Evolutionary conservation across 75 land plant genomes (phyloP).

Genomic region (Pinus albicaulis): DNA sequence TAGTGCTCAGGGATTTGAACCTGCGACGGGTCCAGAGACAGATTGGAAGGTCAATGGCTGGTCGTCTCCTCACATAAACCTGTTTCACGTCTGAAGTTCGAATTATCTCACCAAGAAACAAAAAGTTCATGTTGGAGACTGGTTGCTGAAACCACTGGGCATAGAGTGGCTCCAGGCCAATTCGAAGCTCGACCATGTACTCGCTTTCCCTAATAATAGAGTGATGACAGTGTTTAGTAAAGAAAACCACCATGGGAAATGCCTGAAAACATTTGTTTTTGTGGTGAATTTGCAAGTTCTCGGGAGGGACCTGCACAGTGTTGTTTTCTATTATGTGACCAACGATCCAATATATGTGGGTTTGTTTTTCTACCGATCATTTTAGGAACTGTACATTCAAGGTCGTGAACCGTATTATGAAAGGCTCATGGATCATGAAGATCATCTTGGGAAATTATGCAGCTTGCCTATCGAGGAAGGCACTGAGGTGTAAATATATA

Average conservation of each 20-base stretch:
- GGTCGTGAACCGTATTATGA: constrained; percentile 38
- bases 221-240: constrained; percentile 44
- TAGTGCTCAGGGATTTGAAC: too few species aligned
- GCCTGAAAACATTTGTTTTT: constrained; percentile 24
- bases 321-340: constrained; percentile 41
- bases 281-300: constrained; percentile 53
- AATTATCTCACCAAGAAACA: constrained; percentile 27
- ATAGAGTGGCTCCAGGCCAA: constrained; percentile 87
- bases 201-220: constrained; percentile 72
- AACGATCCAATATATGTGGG: constrained; percentile 30
- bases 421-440: constrained; percentile 48
- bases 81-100: constrained; percentile 27
- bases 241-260: background rate
- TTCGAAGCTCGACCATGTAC: constrained; percentile 66
- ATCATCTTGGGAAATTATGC: constrained; percentile 47
- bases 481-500: constrained; percentile 41
- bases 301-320: constrained; percentile 38
- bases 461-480: constrained; percentile 45
- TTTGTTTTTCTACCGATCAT: constrained; percentile 34
- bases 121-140: constrained; percentile 25
- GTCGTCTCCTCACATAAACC: constrained; percentile 26
- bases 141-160: constrained; percentile 36
- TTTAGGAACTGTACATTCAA: constrained; percentile 46
- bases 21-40: background rate
- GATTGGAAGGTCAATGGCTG: constrained; percentile 52